Evolutionary conservation across 306 rosid species (phyloP), one percentile per base, ranked within the genome.

Genomic region (Gastrolobium villosum): DNA sequence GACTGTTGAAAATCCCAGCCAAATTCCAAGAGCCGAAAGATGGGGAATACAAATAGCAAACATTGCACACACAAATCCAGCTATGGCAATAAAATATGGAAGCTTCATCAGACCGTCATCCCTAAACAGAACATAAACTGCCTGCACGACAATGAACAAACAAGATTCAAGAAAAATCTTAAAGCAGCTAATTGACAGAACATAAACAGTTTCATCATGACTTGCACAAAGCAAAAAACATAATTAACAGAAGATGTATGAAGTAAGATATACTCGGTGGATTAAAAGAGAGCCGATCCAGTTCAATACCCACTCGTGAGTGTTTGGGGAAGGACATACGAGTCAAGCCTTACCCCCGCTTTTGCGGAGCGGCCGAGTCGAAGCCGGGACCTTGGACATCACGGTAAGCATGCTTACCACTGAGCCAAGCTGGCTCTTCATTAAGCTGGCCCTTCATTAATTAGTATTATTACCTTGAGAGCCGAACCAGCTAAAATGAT

Each of bases 401-500:
- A n/a, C n/a, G n/a, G n/a, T n/a, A n/a, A n/a, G n/a, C n/a, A n/a
- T n/a, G n/a, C n/a, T n/a, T n/a, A n/a, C n/a, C n/a, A n/a, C n/a
- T n/a, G n/a, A n/a, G n/a, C n/a, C n/a, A n/a, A n/a, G n/a, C n/a
- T n/a, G n/a, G n/a, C n/a, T n/a, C n/a, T n/a, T n/a, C n/a, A n/a
- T n/a, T n/a, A n/a, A n/a, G n/a, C n/a, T n/a, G n/a, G n/a, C n/a
- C n/a, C n/a, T n/a, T n/a, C n/a, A n/a, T n/a, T n/a, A 64, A 10
- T 64, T 77, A 15, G 44, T 41, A 31, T n/a, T 57, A 81, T 77
- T 76, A 95, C 99, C 97, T 95, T 95, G 43, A 95, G 82, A 76
- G 99, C 98, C 2, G 89, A 88, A 74, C 99, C 99, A 26, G 98
- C 99, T 83, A 95, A 84, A 81, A 95, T 95, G 83, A 95, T 85